A percentile compares a stretch with the other conserved stretches of the same genome.
phyloP scores from a whole-genome alignment of 2,329 filamentous ascomycete species.

The Hypoxylon sp. region DNA sequence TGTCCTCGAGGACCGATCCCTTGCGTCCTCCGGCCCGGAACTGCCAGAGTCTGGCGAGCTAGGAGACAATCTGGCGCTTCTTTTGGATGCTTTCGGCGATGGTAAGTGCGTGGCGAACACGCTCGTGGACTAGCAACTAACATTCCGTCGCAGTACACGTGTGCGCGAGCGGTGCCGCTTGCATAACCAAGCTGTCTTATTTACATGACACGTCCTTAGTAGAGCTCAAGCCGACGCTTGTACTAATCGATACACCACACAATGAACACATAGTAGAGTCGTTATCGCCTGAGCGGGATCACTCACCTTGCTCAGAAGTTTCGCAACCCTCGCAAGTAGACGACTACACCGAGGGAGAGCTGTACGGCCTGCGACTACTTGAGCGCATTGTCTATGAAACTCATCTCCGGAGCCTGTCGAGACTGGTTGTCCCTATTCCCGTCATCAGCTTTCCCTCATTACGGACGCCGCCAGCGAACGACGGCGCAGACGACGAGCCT shows the following conservation, averaged over 20 bases:
- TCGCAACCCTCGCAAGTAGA: slow-evolving; percentile 50
- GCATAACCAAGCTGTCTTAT: slow-evolving; percentile 61
- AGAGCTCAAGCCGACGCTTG: slow-evolving; percentile 63
- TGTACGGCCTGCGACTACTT: slow-evolving; percentile 63
- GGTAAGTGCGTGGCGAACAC: slow-evolving; percentile 50
- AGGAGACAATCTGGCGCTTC: slow-evolving; percentile 55
- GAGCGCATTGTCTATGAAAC: slow-evolving; percentile 66
- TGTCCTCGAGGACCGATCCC: slow-evolving; percentile 56
- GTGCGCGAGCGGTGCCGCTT: slow-evolving; percentile 61
- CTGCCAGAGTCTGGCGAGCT: slow-evolving; percentile 47
- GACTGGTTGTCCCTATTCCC: slow-evolving; percentile 64
- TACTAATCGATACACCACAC: slow-evolving; percentile 64
- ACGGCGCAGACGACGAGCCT: slow-evolving; percentile 42
- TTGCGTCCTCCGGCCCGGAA: slow-evolving; percentile 45
- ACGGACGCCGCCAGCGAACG: slow-evolving; percentile 42
- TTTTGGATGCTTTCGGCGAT: slow-evolving; percentile 63
- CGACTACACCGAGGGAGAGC: slow-evolving; percentile 55
- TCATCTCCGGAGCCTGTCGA: slow-evolving; percentile 63
- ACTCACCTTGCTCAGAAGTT: slow-evolving; percentile 54
- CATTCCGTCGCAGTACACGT: slow-evolving; percentile 56
- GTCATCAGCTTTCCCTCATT: slow-evolving; percentile 54
- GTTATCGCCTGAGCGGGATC: slow-evolving; percentile 49
- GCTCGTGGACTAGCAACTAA: slow-evolving; percentile 7
- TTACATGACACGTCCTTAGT: slow-evolving; percentile 61
- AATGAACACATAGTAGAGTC: slow-evolving; percentile 55